These are phyloP conservation scores for Phytopythium mirpurense DNA, from an alignment of 352 stramenopile genomes.

Conservation along the genomic window DNA sequence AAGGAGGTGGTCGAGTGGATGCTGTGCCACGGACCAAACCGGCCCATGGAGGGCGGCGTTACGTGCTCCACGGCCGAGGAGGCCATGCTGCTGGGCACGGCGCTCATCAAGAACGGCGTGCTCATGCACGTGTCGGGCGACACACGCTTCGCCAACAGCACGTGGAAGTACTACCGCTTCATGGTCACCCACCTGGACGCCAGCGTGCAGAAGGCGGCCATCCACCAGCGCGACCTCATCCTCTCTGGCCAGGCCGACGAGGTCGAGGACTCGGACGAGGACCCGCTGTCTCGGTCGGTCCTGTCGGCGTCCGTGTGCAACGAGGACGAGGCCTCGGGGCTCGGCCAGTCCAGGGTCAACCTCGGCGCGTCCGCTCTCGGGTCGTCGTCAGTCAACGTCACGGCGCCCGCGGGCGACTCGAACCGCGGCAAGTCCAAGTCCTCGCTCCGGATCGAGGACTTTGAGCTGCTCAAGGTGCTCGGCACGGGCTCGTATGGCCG, in stretches of 20 bases:
- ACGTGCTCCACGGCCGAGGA: conserved; percentile 84
- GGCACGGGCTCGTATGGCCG: conserved; percentile 82
- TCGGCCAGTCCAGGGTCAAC: conserved; percentile 24
- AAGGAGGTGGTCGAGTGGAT: conserved; percentile 84
- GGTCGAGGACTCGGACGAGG: conserved; percentile 64
- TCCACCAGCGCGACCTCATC: conserved; percentile 55
- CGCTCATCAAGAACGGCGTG: conserved; percentile 60
- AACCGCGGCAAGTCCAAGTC: conserved; percentile 71
- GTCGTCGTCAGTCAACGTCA: conserved; percentile 9
- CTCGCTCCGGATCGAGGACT: conserved; percentile 82
- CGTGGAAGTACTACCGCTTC: conserved; percentile 88
- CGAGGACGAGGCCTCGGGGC: conserved; percentile 41
- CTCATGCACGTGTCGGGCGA: conserved; percentile 74
- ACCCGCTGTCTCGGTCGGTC: conserved; percentile 51
- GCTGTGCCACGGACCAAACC: conserved; percentile 80
- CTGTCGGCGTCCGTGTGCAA: conserved; percentile 51
- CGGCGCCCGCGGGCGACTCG: conserved; percentile 13
- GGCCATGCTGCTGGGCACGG: conserved; percentile 67
- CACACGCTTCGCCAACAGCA: conserved; percentile 67
- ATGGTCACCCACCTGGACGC: conserved; percentile 72
- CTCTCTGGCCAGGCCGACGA: conserved; percentile 73
- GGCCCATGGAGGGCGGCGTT: conserved; percentile 77
- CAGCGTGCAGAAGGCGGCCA: conserved; percentile 34
- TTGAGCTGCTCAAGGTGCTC: conserved; percentile 82
- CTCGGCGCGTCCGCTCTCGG: conserved; percentile 22